Percentiles rank a stretch among this genome's conserved stretches.
These are phyloP conservation scores for Kwoniella sp. DNA, from an alignment of 768 basidiomycete species.

Conservation along the genomic window DNA sequence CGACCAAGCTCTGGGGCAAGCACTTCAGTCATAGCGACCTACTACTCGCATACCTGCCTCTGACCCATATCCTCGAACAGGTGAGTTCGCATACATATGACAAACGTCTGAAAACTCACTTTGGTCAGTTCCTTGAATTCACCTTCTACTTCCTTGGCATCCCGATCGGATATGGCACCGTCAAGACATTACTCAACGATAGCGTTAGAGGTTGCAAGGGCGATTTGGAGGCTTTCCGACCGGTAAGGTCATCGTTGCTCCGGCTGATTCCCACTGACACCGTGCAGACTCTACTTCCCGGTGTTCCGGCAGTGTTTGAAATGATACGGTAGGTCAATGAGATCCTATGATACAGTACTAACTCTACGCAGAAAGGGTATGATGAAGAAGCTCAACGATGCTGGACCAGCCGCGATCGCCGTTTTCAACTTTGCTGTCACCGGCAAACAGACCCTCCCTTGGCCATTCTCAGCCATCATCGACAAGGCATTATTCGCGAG, in stretches of 20 bases:
- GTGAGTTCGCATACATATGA: conserved; percentile 9
- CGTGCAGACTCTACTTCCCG: conserved; percentile 39
- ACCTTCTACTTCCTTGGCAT: conserved; percentile 42
- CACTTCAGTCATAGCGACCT: conserved; percentile 21
- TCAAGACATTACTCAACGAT: conserved; percentile 49
- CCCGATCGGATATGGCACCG: conserved; percentile 42
- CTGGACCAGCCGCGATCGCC: conserved; percentile 28
- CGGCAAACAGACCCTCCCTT: conserved; percentile 44
- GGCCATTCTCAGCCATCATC: conserved; percentile 31
- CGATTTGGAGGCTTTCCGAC: conserved; percentile 43
- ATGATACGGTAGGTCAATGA: conserved; percentile 27
- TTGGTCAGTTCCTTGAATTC: conserved; percentile 43
- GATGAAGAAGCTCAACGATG: conserved; percentile 46
- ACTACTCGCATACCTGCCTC: conserved; percentile 37
- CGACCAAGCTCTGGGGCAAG: conserved; percentile 10
- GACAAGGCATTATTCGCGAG: conserved; percentile 45
- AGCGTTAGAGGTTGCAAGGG: conserved; percentile 47
- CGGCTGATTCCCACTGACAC: conserved; percentile 6
- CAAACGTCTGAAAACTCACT: not conserved
- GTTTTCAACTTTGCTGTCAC: conserved; percentile 43
- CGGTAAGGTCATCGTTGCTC: conserved; percentile 16
- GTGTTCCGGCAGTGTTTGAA: conserved; percentile 45
- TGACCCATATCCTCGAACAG: conserved; percentile 47
- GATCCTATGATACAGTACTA: not conserved
- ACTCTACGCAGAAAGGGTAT: conserved; percentile 33